Percentiles rank a stretch among this genome's conserved stretches.
Evolutionary conservation across 1,139 yeast species (phyloP).

Genomic region (Yamadazyma sp.): DNA sequence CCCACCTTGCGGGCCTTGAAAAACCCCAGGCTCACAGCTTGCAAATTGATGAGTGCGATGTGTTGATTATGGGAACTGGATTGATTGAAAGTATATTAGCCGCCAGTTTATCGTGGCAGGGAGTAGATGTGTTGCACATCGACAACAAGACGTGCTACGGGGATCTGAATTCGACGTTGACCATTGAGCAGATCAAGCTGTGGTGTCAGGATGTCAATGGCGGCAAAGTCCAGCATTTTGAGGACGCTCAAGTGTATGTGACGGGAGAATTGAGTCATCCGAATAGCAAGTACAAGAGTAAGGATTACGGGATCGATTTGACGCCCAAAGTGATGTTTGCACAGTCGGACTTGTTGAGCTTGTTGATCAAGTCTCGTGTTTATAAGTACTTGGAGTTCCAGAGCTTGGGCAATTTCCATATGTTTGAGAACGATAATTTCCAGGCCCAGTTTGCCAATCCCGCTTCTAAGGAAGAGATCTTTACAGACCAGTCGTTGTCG

Average conservation of each 20-base stretch:
- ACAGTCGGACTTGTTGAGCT: conserved; percentile 75
- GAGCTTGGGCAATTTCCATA: conserved; percentile 83
- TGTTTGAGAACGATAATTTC: conserved; percentile 86
- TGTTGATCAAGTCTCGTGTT: conserved; percentile 80
- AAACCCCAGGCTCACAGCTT: conserved; percentile 53
- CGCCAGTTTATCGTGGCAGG: conserved; percentile 96
- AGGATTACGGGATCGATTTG: conserved; percentile 83
- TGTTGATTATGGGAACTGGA: conserved; percentile 90
- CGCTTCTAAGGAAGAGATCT: conserved; percentile 84
- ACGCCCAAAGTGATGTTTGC: conserved; percentile 90
- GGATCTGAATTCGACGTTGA: conserved; percentile 79
- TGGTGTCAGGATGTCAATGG: conserved; percentile 74
- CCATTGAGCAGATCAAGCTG: conserved; percentile 76
- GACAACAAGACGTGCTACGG: conserved; percentile 86
- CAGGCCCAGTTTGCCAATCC: conserved; percentile 68
- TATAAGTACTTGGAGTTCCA: conserved; percentile 91
- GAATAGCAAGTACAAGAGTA: conserved; percentile 48
- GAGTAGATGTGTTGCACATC: conserved; percentile 83
- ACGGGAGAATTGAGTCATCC: conserved; percentile 48
- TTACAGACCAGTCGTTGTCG: conserved; percentile 81
- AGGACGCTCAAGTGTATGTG: conserved; percentile 69
- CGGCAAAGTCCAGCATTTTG: conserved; percentile 49
- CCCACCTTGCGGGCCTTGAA: conserved; percentile 77
- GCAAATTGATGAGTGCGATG: conserved; percentile 73
- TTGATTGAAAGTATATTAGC: conserved; percentile 85